A percentile compares a stretch with the other conserved stretches of the same genome.
phyloP scores from a whole-genome alignment of 257 asterid species.

The Coffea eugenioides region DNA sequence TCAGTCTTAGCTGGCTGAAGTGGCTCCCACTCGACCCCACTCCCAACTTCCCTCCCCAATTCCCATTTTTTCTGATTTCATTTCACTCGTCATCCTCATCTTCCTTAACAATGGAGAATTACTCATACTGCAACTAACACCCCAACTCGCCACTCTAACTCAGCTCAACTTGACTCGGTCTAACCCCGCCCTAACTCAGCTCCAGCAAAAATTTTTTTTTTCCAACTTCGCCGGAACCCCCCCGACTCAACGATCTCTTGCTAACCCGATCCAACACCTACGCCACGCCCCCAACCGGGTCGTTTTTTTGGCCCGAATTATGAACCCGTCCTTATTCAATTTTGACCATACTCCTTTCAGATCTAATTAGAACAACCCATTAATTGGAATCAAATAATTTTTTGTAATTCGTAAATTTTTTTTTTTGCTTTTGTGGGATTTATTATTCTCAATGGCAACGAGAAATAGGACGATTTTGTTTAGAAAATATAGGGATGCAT shows the following conservation, averaged over 20 bases:
- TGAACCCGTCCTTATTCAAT: background rate
- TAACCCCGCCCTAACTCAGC: background rate
- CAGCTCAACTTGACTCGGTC: background rate
- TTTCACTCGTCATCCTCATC: conserved; percentile 8
- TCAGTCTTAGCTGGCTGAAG: background rate
- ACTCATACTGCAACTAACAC: background rate
- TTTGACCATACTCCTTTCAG: conserved; percentile 14
- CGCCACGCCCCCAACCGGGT: background rate
- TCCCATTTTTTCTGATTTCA: background rate
- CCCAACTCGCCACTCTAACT: conserved; percentile 12
- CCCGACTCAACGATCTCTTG: conserved; percentile 11
- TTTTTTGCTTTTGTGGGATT: background rate
- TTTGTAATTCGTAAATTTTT: background rate
- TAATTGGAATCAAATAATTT: background rate
- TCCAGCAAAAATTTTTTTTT: background rate
- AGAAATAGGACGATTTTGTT: conserved; percentile 86
- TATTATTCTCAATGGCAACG: conserved; percentile 59
- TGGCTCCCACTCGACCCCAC: conserved; percentile 1
- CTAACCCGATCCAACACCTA: background rate
- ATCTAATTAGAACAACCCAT: conserved; percentile 21
- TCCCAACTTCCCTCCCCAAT: background rate
- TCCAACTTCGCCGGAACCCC: conserved; percentile 21
- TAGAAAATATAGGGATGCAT: conserved; percentile 81
- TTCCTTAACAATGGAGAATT: conserved; percentile 14
- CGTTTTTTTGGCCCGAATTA: conserved; percentile 1